Percentiles rank a stretch among this genome's conserved stretches.
These are phyloP conservation scores for Emmonsiellopsis sp. DNA, from an alignment of 2,329 filamentous ascomycete species.

Conservation along the genomic window DNA sequence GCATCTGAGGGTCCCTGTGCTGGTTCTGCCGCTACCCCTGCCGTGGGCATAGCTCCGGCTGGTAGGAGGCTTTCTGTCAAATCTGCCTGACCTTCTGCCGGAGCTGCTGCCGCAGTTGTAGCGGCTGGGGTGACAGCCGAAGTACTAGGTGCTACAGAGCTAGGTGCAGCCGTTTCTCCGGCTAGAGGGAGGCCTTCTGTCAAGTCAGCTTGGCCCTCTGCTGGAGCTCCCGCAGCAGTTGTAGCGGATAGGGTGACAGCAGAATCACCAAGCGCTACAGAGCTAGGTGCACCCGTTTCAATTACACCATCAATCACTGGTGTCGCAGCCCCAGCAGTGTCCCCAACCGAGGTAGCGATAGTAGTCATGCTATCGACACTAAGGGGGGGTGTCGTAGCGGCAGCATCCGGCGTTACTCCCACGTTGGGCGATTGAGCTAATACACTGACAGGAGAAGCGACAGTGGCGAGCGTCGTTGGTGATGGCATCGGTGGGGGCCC, in stretches of 20 bases:
- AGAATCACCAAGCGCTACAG: too few species aligned
- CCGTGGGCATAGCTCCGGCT: background rate
- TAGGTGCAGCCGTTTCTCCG: background rate
- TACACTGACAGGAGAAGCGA: background rate
- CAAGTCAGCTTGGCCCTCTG: background rate
- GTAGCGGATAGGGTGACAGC: too few species aligned
- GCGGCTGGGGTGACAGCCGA: background rate
- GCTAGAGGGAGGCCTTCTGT: background rate
- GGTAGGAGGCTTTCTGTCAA: too few species aligned
- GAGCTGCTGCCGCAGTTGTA: background rate
- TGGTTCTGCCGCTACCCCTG: background rate
- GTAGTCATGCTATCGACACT: too few species aligned
- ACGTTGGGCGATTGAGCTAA: background rate
- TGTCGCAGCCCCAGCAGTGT: too few species aligned
- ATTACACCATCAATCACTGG: too few species aligned
- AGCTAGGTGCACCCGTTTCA: too few species aligned
- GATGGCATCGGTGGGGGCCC: background rate
- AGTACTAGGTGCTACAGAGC: background rate
- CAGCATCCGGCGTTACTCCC: too few species aligned
- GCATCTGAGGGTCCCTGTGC: background rate
- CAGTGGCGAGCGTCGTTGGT: background rate
- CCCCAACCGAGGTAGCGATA: too few species aligned
- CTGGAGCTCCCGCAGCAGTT: background rate
- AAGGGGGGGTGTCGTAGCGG: too few species aligned
- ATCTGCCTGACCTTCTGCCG: background rate